Base-by-base conservation (phyloP, 2,329 filamentous ascomycete genomes). In the Colletotrichum spinosum region DNA sequence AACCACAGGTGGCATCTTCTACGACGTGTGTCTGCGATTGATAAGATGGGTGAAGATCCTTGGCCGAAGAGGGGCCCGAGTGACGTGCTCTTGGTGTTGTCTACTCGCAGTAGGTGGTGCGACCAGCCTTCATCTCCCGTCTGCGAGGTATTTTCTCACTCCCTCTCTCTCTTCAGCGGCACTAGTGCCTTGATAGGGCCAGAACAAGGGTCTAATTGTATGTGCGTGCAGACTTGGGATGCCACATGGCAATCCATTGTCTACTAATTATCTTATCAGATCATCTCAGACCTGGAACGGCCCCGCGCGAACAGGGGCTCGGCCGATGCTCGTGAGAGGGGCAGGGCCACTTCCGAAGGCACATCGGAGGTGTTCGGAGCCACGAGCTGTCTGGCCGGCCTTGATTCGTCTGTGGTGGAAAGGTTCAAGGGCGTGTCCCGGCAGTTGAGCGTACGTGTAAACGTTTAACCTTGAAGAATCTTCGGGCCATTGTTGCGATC, bases 231-330 rank as follows among this genome's bases (percentile, higher is more conserved):
- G 35, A 12, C 45, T 65, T 25, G 25, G 25, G 25, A 25, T 25
- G 25, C 25, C 25, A 25, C 25, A 25, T 25, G 25, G 25, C 37
- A 25, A 64, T 38, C 15, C 7, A 15, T 52, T 35, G 34, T 49
- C 41, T 39, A 11, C 25, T 50, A 11, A 46, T 61, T 48, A 61
- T 65, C 62, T 65, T 65, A 61, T 61, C 62, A 55, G 62, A 65
- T 65, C 57, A 61, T 60, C 56, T 65, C 44, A 11, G 34, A 55
- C 45, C 37, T 38, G 15, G 44, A 35, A 48, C 9, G 25, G 49
- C 42, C 60, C 50, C 45, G 38, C 51, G 56, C 3, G 35, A 45
- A 41, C 51, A 52, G 39, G 51, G 62, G n/a, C 42, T 25, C 8
- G 38, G 13, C 25, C 39, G 39, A 38, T 38, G 52, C 61, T 17